Evolutionary conservation across 176 grass and related monocot genomes (phyloP).

Genomic region (Leersia perrieri): DNA sequence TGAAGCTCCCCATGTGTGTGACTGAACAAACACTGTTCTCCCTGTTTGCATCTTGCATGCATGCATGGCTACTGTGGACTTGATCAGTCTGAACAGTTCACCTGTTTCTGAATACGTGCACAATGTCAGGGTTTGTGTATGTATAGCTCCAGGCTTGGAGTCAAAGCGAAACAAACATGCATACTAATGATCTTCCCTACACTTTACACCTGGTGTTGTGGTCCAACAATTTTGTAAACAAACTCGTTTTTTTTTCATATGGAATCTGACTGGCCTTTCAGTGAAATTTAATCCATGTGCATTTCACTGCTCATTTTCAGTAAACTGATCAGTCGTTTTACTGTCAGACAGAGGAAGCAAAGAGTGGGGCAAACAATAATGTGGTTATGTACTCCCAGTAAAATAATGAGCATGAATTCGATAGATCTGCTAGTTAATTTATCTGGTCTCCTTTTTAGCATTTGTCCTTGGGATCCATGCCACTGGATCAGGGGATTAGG

Average conservation of each 20-base stretch:
- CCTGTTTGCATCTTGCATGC: not conserved
- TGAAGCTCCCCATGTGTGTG: constrained; percentile 21
- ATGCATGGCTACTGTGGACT: not conserved
- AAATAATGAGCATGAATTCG: not conserved
- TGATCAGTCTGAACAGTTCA: constrained; percentile 29
- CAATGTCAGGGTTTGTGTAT: not conserved
- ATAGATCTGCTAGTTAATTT: not conserved
- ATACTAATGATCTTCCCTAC: not conserved
- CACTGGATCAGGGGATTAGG: constrained; percentile 31
- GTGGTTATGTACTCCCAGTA: not conserved
- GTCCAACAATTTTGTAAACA: not conserved
- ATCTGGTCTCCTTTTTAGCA: not conserved
- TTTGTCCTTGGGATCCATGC: constrained; percentile 37
- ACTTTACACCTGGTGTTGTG: not conserved
- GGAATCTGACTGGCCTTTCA: not conserved
- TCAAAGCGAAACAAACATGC: constrained; percentile 24
- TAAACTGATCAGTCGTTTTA: not conserved
- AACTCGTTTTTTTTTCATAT: not conserved
- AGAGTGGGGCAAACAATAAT: not conserved
- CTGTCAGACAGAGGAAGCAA: not conserved
- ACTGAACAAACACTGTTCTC: not conserved
- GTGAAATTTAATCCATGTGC: not conserved
- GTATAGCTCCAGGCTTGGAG: constrained; percentile 9
- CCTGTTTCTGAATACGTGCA: not conserved
- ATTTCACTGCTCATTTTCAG: not conserved